These are phyloP conservation scores for Symbiodinium pilosum DNA, from an alignment of 73 alveolate species.

Conservation along the genomic window DNA sequence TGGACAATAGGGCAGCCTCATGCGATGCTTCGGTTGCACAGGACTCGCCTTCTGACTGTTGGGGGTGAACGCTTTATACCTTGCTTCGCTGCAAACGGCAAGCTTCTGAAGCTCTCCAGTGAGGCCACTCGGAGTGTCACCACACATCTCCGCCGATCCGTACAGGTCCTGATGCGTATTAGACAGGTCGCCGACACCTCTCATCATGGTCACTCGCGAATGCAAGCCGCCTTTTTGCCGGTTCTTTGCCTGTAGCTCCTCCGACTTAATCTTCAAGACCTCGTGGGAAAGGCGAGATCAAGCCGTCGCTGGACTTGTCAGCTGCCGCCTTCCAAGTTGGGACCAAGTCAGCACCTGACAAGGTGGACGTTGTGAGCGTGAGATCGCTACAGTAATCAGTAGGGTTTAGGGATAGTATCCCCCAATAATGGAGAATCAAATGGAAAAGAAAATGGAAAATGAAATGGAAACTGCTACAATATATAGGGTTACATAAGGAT, in stretches of 20 bases:
- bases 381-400: no score
- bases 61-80: slow-evolving; percentile 60
- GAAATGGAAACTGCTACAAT: no score
- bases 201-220: no score
- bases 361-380: no score
- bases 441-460: no score
- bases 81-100: background rate
- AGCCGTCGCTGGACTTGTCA: no score
- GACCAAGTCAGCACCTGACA: slow-evolving; percentile 56
- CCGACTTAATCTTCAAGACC: slow-evolving; percentile 35
- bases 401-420: no score
- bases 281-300: background rate
- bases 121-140: background rate
- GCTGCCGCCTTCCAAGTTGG: slow-evolving; percentile 67
- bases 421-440: no score
- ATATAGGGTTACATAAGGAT: no score
- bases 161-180: slow-evolving; percentile 11
- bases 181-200: no score
- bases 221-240: background rate
- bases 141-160: slow-evolving; percentile 68
- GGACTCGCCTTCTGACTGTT: slow-evolving; percentile 82
- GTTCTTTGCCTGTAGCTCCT: background rate
- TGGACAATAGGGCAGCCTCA: background rate
- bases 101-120: background rate
- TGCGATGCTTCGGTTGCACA: no score